Base-by-base conservation (phyloP, 768 basidiomycete genomes). In the Cystobasidium ongulense region DNA sequence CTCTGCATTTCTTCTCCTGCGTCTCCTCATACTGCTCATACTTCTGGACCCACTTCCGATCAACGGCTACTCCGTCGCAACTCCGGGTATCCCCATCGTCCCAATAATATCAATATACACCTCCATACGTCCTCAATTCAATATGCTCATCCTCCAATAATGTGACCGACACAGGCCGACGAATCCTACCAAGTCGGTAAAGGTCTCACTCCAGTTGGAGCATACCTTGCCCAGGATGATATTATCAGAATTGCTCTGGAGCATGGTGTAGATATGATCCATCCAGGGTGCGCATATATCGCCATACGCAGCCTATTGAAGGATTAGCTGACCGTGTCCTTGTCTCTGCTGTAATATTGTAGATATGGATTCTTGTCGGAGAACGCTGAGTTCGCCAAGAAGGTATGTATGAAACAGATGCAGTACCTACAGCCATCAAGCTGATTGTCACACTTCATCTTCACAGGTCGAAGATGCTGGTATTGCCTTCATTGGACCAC, bases 221-320 rank as follows among this genome's bases (percentile, higher is more conserved):
- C 96, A 11, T 99, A 99, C 82, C 89, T 99, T 76, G 89, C 94
- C 1, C 94, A 97, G 81, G 92, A 98, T 78, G 93, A 96, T 79
- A 98, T 99, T 82, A 93, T 99, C 82, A 84, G 88, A 25, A 77
- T 76, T 43, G 77, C 77, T 10, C 85, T 98, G 53, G 94, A 98
- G 82, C 93, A 98, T 82, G 94, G 92, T 29, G 96, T 99, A 29
- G 95, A 97, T 81, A 98, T 99, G 96, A 98, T 99, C 80, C 96
- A 98, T 82, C 96, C 78, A 1, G 79, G 74, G 74, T 76, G 25
- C 18, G 73, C 39, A 18, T 41, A 41, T 18, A 41, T 41, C 18
- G 7, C 39, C 39, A 41, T 18, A 8, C 8, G 8, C 39, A 41
- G 39, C 39, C 39, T 41, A 41, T 7, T 41, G n/a, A n/a, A n/a